Conservation (phyloP, 176 grass and related monocot genomes). For the Triticum timopheevii region DNA sequence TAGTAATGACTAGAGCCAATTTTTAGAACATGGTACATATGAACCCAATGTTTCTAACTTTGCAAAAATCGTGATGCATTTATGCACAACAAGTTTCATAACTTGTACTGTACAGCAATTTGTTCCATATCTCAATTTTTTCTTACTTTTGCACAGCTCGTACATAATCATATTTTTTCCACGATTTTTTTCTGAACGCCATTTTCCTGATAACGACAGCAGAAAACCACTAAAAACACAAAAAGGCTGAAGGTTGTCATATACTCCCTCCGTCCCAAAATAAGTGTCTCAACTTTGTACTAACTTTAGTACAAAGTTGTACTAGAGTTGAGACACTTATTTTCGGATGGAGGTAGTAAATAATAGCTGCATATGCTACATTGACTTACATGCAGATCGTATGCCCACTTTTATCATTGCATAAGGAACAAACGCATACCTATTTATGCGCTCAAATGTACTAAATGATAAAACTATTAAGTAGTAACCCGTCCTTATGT, state of each 20-base stretch:
- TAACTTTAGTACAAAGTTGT: no score
- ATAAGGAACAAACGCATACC: background rate
- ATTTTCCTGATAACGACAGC: background rate
- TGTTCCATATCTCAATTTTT: background rate
- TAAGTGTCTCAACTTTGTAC: no score
- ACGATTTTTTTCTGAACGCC: background rate
- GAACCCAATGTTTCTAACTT: background rate
- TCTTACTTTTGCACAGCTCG: background rate
- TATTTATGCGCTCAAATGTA: background rate
- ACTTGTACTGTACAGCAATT: background rate
- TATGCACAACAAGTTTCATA: background rate
- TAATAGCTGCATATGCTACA: background rate
- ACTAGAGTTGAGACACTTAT: no score
- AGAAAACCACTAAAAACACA: background rate
- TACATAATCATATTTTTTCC: background rate
- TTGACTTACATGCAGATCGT: background rate
- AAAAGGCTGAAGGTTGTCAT: background rate
- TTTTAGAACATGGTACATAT: background rate
- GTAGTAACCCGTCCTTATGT: background rate
- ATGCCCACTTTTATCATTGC: background rate
- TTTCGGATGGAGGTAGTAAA: background rate
- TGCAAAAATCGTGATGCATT: background rate
- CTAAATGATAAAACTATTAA: background rate
- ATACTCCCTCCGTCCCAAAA: no score
- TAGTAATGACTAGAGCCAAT: background rate